These are phyloP conservation scores for Thelonectria blattea DNA, from an alignment of 2,329 filamentous ascomycete genomes.

Conservation along the genomic window DNA sequence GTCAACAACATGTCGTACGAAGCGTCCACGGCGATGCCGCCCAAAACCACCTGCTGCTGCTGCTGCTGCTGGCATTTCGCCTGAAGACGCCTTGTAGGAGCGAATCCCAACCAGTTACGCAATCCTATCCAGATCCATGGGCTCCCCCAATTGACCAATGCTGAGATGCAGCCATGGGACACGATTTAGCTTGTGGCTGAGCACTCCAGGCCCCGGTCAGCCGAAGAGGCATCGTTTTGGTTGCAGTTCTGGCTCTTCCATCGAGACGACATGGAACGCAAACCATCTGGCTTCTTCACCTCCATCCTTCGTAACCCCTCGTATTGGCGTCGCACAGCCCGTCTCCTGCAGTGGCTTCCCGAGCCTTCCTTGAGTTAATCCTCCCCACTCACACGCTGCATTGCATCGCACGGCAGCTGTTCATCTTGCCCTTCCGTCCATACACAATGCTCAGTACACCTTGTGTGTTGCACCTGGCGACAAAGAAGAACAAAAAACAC, in stretches of 20 bases:
- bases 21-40: not conserved
- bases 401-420: not conserved
- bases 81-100: constrained; percentile 10
- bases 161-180: not conserved
- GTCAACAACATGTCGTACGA: not conserved
- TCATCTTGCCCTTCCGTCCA: not conserved
- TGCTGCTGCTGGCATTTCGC: too few relatives aligned
- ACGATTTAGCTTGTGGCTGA: constrained; percentile 3
- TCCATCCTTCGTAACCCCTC: not conserved
- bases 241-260: too few relatives aligned
- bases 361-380: not conserved
- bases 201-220: not conserved
- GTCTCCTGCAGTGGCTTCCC: not conserved
- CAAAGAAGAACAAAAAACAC: not conserved
- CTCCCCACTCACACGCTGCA: not conserved
- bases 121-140: constrained; percentile 19
- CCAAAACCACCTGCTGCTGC: not conserved
- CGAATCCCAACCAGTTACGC: constrained; percentile 7
- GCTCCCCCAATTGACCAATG: not conserved
- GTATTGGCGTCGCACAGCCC: constrained; percentile 1
- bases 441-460: not conserved
- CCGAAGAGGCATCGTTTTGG: too few relatives aligned
- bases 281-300: not conserved
- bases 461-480: not conserved
- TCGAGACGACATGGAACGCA: too few relatives aligned